These are phyloP conservation scores for Litchi chinensis DNA, from an alignment of 345 rosid genomes.

Conservation along the genomic window DNA sequence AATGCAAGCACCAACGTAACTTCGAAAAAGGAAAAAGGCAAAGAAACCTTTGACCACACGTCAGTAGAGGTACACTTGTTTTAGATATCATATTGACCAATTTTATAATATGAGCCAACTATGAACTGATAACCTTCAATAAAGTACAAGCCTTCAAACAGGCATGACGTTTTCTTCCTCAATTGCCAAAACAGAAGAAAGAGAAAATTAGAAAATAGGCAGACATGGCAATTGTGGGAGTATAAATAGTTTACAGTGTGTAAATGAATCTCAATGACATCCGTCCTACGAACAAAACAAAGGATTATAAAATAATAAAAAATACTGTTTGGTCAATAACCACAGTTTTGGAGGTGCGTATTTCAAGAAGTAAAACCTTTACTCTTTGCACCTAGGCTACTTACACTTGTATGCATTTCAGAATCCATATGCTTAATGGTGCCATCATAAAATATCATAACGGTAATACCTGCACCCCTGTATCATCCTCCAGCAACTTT, in stretches of 20 bases:
- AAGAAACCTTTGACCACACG: neutral
- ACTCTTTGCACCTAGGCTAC: neutral
- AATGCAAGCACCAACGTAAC: neutral
- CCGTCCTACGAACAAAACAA: neutral
- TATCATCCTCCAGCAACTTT: slow-evolving; percentile 61
- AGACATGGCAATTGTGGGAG: neutral
- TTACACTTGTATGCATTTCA: neutral
- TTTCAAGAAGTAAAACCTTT: neutral
- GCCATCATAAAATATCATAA: slow-evolving; percentile 3
- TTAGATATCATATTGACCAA: neutral
- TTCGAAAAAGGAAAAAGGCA: neutral
- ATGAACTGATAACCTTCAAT: neutral
- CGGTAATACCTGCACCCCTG: slow-evolving; percentile 49
- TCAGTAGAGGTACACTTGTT: neutral
- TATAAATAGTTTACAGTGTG: neutral
- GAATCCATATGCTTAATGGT: neutral
- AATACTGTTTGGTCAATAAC: neutral
- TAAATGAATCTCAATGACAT: neutral
- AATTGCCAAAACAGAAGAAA: slow-evolving; percentile 1
- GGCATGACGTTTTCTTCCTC: neutral
- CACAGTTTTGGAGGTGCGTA: neutral
- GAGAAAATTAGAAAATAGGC: neutral
- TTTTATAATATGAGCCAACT: neutral
- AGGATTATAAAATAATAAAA: neutral
- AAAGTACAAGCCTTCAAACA: neutral